Evolutionary conservation across 768 basidiomycete genomes (phyloP), one percentile per base, ranked within the genome.

Genomic region (Tulasnella sp.): DNA sequence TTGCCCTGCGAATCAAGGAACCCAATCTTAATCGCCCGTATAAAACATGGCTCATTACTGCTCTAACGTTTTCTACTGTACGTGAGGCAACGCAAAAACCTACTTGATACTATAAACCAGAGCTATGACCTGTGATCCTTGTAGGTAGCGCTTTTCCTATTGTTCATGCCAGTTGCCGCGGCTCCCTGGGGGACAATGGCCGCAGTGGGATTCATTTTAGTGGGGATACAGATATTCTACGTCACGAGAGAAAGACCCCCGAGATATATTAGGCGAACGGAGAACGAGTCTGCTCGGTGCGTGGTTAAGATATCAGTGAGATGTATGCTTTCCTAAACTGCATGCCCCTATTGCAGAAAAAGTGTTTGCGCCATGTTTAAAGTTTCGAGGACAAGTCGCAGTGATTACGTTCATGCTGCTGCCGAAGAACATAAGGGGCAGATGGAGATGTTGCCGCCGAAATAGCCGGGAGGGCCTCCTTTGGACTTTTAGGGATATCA

Each of bases 131-230:
- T 19, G 7, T 25, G 38, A 76, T 31, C 34, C 42, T 52, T n/a
- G 14, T 76, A 93, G 92, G 91, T 96, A 14, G 94, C 95, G 2
- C 84, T 95, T 71, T 96, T 96, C 84, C 85, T 99, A 72, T 85
- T 99, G 12, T 92, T 91, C 80, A 97, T 99, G 94, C 96, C 96
- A 1, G 86, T 97, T 71, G 91, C 96, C 76, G 97, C 97, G 3
- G 96, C 96, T 29, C 97, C 97, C 8, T 84, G 90, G 17, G 92
- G 97, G 82, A 95, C 96, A 0, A 82, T 93, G 7, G 90, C 95
- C 9, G 96, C 95, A 7, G 86, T 97, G 75, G 93, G 87, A 3
- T 96, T 96, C 79, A 89, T 96, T 17, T 84, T 90, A 42, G 88
- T 88, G 76, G 94, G 94, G 8, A 84, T 96, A 71, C 94, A 94